phyloP scores from a whole-genome alignment of 805 yeast species.

The Saccharomycopsis sp. region DNA sequence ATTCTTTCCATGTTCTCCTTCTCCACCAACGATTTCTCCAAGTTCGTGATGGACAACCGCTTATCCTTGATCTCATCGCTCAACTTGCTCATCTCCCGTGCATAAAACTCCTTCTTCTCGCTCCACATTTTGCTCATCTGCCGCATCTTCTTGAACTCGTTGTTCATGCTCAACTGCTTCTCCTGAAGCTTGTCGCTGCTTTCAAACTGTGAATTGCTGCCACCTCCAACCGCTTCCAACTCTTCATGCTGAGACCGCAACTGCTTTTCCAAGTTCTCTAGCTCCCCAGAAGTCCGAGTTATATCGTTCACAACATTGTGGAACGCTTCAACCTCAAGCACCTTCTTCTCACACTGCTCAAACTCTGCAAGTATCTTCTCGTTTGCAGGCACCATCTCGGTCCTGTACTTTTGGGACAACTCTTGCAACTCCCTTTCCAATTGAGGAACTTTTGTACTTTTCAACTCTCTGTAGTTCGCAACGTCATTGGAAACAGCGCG shows the following conservation, averaged over 20 bases:
- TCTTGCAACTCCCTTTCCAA: conserved; percentile 20
- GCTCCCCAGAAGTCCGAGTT: conserved; percentile 28
- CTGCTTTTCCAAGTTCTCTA: conserved; percentile 25
- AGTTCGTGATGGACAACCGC: conserved; percentile 40
- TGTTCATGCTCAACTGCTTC: conserved; percentile 31
- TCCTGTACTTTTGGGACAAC: background rate
- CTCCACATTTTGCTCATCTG: conserved; percentile 25
- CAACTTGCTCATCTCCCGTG: conserved; percentile 35
- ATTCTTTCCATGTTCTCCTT: conserved; percentile 32
- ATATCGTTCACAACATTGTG: conserved; percentile 31
- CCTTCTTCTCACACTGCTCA: conserved; percentile 1
- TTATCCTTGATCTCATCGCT: conserved; percentile 47
- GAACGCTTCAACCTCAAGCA: conserved; percentile 13
- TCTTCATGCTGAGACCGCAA: conserved; percentile 28
- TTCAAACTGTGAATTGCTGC: conserved; percentile 13
- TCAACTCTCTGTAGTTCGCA: conserved; percentile 4
- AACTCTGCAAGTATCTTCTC: conserved; percentile 14
- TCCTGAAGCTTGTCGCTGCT: conserved; percentile 41
- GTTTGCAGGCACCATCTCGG: conserved; percentile 9
- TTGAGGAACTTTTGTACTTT: conserved; percentile 10
- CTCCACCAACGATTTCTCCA: conserved; percentile 45
- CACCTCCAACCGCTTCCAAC: conserved; percentile 25
- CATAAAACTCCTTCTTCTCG: conserved; percentile 37
- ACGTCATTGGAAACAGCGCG: conserved; percentile 11
- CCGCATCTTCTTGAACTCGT: conserved; percentile 35